Base-by-base conservation (phyloP, 2,329 filamentous ascomycete species). In the Biscogniauxia sp. region DNA sequence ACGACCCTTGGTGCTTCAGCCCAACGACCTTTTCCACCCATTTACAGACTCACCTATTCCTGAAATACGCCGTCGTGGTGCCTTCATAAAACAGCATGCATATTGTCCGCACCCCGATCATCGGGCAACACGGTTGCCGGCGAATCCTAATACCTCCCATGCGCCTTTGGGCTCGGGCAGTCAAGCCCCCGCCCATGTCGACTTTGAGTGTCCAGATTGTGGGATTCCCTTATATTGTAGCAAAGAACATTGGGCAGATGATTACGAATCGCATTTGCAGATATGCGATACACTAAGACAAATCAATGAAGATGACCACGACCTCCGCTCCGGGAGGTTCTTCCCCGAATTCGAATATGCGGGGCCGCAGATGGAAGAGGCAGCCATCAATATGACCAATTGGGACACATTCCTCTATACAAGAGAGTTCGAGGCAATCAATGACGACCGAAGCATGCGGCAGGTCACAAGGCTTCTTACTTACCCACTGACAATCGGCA, bases 341-440 rank as follows among this genome's bases (percentile, higher is more conserved):
- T 99, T 99, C 76, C 89, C 91, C 15, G 96, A 99, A 75, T 98
- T 96, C 72, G 88, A 93, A 63, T 96, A 97, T 72, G 93, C 95
- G 0, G 91, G 90, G 15, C 83, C 88, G 58, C 93, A 97, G 78
- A 88, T 97, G 74, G 93, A 97, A 66, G 94, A 97, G 74, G 91
- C 93, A 37, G 83, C 95, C 66, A 87, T 97, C 67, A 99, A 99
- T 77, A 93, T 99, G 90, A 96, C 90, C 51, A 99, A 96, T 75
- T 99, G 95, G 95, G 95, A 99, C 76, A 98, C 95, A 0, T 92
- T 96, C 69, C 81, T 99, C 72, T 99, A 97, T 74, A 96, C 93
- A 2, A 84, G 95, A 70, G 90, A 96, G 70, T 98, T 95, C 70
- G 85, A 89, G 66, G 96, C 96, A 5, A 88, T 99, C 72, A 93